A percentile compares a stretch with the other conserved stretches of the same genome.
These are phyloP conservation scores for Diospyros lotus DNA, from an alignment of 148 eudicot species.

Conservation along the genomic window DNA sequence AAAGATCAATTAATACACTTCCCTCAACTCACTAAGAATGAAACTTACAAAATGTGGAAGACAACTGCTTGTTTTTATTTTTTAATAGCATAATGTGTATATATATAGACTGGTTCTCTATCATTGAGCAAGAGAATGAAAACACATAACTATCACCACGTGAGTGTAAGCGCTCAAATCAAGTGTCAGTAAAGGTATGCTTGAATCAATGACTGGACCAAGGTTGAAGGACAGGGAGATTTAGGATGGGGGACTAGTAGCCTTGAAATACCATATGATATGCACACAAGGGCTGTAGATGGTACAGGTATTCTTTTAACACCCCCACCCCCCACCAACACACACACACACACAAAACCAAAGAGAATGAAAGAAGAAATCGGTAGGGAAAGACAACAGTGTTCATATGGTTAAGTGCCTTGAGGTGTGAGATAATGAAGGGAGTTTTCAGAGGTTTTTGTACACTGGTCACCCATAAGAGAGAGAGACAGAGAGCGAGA, in stretches of 20 bases:
- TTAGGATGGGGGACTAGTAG: background rate
- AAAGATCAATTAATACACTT: background rate
- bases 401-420: background rate
- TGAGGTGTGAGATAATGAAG: background rate
- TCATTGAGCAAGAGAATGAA: too few relatives aligned
- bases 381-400: background rate
- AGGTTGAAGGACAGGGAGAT: background rate
- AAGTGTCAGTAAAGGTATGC: background rate
- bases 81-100: too few relatives aligned
- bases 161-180: background rate
- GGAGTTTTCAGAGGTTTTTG: background rate
- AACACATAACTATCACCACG: too few relatives aligned
- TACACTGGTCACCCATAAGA: background rate
- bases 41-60: background rate
- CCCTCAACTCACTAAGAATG: background rate
- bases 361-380: background rate
- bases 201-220: background rate
- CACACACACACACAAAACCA: too few relatives aligned
- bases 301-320: too few relatives aligned
- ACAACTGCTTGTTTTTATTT: too few relatives aligned
- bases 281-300: too few relatives aligned
- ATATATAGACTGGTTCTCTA: too few relatives aligned
- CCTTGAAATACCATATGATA: too few relatives aligned
- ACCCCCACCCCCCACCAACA: too few relatives aligned
- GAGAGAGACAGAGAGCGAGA: too few relatives aligned